Percentiles rank a stretch among this genome's conserved stretches.
Evolutionary conservation across 495 filamentous ascomycete genomes (phyloP).

Genomic region (Talaromyces adpressus): DNA sequence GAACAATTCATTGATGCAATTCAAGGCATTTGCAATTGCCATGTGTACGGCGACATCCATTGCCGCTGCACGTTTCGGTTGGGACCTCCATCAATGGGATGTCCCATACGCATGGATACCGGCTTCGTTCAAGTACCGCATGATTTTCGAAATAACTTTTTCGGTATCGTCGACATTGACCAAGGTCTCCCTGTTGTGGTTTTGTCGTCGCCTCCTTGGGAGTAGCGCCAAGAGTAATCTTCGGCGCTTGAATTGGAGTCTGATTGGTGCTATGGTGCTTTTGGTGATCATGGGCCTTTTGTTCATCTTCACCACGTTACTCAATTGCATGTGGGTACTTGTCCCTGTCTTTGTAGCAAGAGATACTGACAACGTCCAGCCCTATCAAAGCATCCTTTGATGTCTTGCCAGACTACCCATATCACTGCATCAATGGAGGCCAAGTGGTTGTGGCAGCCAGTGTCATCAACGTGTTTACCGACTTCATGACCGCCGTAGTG

Average conservation of each 20-base stretch:
- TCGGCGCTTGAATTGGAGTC: slow-evolving; percentile 14
- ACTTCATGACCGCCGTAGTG: slow-evolving; percentile 48
- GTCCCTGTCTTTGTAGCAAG: not conserved
- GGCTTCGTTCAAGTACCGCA: slow-evolving; percentile 35
- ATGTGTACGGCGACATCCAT: slow-evolving; percentile 38
- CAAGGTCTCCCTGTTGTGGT: slow-evolving; percentile 51
- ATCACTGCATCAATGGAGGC: slow-evolving; percentile 43
- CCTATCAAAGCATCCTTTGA: slow-evolving; percentile 50
- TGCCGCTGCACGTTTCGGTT: slow-evolving; percentile 37
- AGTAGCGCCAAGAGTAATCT: slow-evolving; percentile 30
- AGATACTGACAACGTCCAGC: slow-evolving; percentile 18
- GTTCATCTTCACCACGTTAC: slow-evolving; percentile 45
- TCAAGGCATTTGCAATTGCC: slow-evolving; percentile 16
- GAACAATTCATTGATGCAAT: not conserved
- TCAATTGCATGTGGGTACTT: slow-evolving; percentile 48
- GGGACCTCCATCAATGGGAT: slow-evolving; percentile 53
- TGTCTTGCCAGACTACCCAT: slow-evolving; percentile 21
- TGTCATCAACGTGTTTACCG: slow-evolving; percentile 53
- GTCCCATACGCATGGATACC: slow-evolving; percentile 28
- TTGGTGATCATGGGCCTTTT: slow-evolving; percentile 34
- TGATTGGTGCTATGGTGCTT: slow-evolving; percentile 39
- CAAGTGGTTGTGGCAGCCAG: slow-evolving; percentile 45
- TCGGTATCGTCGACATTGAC: slow-evolving; percentile 45
- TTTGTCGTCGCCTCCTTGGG: slow-evolving; percentile 46
- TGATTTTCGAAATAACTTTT: slow-evolving; percentile 48